Evolutionary conservation across 306 rosid species (phyloP).

Genomic region (Lathyrus aphaca): DNA sequence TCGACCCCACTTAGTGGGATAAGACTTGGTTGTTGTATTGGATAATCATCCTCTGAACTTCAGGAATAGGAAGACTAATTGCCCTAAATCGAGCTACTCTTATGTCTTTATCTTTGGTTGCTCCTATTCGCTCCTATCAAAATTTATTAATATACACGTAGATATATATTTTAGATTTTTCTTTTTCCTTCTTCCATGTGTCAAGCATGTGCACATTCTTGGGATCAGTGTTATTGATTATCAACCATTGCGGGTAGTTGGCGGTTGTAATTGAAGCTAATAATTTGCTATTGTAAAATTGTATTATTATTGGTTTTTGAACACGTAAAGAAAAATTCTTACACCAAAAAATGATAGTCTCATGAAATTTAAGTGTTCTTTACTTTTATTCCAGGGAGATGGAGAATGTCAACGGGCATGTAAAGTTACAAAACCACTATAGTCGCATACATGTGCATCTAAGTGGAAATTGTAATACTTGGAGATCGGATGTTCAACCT

Average conservation of each 20-base stretch:
- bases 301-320: slow-evolving; percentile 7
- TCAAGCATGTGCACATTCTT: neutral
- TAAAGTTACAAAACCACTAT: slow-evolving; percentile 82
- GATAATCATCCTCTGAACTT: slow-evolving; percentile 12
- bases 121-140: neutral
- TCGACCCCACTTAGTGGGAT: too few species aligned
- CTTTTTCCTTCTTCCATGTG: slow-evolving; percentile 7
- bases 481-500: slow-evolving; percentile 73
- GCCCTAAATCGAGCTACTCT: slow-evolving; percentile 1
- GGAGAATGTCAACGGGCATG: slow-evolving; percentile 79
- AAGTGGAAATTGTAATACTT: slow-evolving; percentile 85
- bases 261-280: slow-evolving; percentile 1
- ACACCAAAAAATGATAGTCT: slow-evolving; percentile 9
- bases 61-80: slow-evolving; percentile 1
- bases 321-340: slow-evolving; percentile 16
- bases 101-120: slow-evolving; percentile 5
- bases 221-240: neutral
- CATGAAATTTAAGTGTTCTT: slow-evolving; percentile 20
- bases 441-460: slow-evolving; percentile 75
- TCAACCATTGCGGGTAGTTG: too few species aligned
- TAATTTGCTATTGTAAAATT: slow-evolving; percentile 22
- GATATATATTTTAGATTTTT: neutral
- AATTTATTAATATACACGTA: neutral
- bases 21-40: neutral
- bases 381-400: slow-evolving; percentile 63